Evolutionary conservation across 2,329 filamentous ascomycete genomes (phyloP).

Genomic region (Chrysoporthe deuterocubensis): DNA sequence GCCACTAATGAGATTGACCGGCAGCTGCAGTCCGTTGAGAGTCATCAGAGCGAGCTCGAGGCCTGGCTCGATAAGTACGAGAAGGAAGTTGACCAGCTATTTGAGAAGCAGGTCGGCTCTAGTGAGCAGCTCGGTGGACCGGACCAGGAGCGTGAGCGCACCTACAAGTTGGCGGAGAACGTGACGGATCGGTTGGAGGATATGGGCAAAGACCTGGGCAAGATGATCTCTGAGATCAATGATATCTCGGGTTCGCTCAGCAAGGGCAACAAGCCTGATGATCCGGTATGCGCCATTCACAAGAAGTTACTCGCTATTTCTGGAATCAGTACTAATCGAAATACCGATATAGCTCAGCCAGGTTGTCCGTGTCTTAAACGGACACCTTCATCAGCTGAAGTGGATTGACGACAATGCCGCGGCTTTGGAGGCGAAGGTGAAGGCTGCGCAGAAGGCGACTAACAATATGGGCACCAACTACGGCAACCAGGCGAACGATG

Average conservation of each 20-base stretch:
- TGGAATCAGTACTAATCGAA: slow-evolving; percentile 33
- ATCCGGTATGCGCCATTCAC: slow-evolving; percentile 67
- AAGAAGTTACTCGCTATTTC: neutral
- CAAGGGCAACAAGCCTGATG: slow-evolving; percentile 86
- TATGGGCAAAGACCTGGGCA: slow-evolving; percentile 88
- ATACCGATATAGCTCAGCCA: slow-evolving; percentile 72
- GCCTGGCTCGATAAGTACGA: slow-evolving; percentile 91
- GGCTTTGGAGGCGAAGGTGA: slow-evolving; percentile 80
- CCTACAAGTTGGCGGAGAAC: slow-evolving; percentile 94
- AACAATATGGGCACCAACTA: slow-evolving; percentile 63
- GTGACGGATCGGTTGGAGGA: slow-evolving; percentile 88
- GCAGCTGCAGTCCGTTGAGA: slow-evolving; percentile 86
- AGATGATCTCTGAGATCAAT: slow-evolving; percentile 99
- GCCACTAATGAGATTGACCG: slow-evolving; percentile 93
- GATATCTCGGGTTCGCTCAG: slow-evolving; percentile 85
- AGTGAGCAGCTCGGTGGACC: slow-evolving; percentile 80
- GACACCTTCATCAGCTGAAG: slow-evolving; percentile 88
- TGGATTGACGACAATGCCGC: slow-evolving; percentile 88
- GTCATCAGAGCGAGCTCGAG: slow-evolving; percentile 88
- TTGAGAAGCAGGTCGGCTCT: slow-evolving; percentile 76
- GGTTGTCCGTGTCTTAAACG: slow-evolving; percentile 93
- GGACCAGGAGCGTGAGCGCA: slow-evolving; percentile 93
- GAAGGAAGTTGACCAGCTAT: slow-evolving; percentile 86
- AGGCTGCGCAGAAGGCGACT: slow-evolving; percentile 78
- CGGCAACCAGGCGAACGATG: slow-evolving; percentile 67